Percentiles rank a stretch among this genome's conserved stretches.
Evolutionary conservation across 176 grass and related monocot species (phyloP).

Genomic region (Lolium perenne): DNA sequence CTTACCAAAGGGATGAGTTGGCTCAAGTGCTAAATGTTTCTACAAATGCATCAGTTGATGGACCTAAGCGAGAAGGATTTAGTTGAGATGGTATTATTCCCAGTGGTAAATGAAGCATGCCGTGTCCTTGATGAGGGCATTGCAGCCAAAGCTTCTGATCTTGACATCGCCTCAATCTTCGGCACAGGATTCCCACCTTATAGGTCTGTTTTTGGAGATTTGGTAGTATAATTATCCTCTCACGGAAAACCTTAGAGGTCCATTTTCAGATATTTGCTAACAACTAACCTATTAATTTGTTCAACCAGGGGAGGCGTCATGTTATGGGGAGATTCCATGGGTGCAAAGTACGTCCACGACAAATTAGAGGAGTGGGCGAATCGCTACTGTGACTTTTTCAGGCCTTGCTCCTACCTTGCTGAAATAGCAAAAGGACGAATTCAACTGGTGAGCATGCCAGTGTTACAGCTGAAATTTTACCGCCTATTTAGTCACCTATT

Average conservation of each 20-base stretch:
- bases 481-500: not conserved
- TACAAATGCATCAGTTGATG: conserved; percentile 62
- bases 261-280: not conserved
- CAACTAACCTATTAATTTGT: not conserved
- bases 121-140: conserved; percentile 88
- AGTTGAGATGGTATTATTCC: conserved; percentile 89
- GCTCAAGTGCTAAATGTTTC: conserved; percentile 17
- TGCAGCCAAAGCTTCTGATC: conserved; percentile 80
- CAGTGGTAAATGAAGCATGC: conserved; percentile 86
- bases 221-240: conserved; percentile 12
- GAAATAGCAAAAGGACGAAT: conserved; percentile 75
- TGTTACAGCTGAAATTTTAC: not conserved
- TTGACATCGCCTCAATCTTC: conserved; percentile 87
- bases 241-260: not conserved
- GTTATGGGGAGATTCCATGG: conserved; percentile 83
- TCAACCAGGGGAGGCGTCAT: conserved; percentile 81
- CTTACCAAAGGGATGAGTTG: not conserved
- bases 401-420: conserved; percentile 77
- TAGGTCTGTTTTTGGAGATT: conserved; percentile 44
- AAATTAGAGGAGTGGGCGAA: conserved; percentile 83
- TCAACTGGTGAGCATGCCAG: conserved; percentile 64
- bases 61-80: conserved; percentile 82
- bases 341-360: conserved; percentile 71
- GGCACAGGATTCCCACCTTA: conserved; percentile 96
- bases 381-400: conserved; percentile 69